A percentile compares a stretch with the other conserved stretches of the same genome.
These are phyloP conservation scores for Suillus hirtellus DNA, from an alignment of 768 basidiomycete species.

Conservation along the genomic window DNA sequence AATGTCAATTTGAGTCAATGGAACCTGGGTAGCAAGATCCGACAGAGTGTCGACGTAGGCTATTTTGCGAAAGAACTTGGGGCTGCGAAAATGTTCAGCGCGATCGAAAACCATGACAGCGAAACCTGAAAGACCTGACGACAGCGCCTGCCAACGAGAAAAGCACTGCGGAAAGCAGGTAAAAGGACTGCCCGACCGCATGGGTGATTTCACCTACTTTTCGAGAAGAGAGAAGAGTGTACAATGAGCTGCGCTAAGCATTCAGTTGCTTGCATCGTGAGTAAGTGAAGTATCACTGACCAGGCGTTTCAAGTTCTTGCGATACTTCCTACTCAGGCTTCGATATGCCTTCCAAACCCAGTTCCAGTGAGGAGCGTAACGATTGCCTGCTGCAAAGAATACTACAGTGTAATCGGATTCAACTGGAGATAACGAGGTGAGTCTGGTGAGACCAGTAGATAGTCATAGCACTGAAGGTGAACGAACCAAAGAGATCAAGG, in stretches of 20 bases:
- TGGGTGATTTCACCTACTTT: slow-evolving; percentile 51
- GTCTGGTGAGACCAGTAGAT: no score
- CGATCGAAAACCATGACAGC: not conserved
- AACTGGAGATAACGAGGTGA: slow-evolving; percentile 45
- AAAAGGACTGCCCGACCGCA: slow-evolving; percentile 5
- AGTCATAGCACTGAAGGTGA: slow-evolving; percentile 17
- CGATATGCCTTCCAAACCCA: slow-evolving; percentile 94
- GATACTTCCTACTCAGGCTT: slow-evolving; percentile 76
- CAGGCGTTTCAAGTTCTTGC: slow-evolving; percentile 84
- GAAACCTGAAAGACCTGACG: slow-evolving; percentile 58
- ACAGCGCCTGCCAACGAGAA: slow-evolving; percentile 87
- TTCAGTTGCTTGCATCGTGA: slow-evolving; percentile 10
- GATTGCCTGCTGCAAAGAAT: slow-evolving; percentile 81
- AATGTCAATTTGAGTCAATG: slow-evolving; percentile 86
- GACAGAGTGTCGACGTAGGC: slow-evolving; percentile 76
- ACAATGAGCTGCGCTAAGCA: slow-evolving; percentile 65
- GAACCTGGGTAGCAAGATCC: slow-evolving; percentile 72
- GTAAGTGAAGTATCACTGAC: slow-evolving; percentile 41
- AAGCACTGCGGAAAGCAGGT: slow-evolving; percentile 56
- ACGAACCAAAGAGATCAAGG: slow-evolving; percentile 81
- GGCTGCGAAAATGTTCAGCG: slow-evolving; percentile 43
- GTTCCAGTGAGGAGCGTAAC: slow-evolving; percentile 77
- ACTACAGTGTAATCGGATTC: slow-evolving; percentile 88
- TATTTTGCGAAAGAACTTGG: slow-evolving; percentile 89
- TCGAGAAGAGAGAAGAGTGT: slow-evolving; percentile 86